Percentiles rank a stretch among this genome's conserved stretches.
Conservation (phyloP, 305 asterid species). For the Euphrasia arctica region DNA sequence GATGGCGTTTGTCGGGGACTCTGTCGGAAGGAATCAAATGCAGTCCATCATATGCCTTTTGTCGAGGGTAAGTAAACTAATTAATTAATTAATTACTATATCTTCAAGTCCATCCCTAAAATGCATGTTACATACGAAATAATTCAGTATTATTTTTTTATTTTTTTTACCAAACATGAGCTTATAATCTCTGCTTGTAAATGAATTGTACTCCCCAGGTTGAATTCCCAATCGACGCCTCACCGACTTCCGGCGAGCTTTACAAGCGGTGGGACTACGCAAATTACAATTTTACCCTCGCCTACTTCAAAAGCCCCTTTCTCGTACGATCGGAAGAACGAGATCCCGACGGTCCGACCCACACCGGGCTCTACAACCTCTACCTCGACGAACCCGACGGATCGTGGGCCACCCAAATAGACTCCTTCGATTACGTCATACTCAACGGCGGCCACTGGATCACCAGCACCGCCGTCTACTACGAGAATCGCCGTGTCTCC, state of each 20-base stretch:
- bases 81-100: too few relatives aligned
- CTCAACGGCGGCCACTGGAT: constrained; percentile 56
- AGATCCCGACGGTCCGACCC: constrained; percentile 37
- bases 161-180: too few relatives aligned
- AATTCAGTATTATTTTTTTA: too few relatives aligned
- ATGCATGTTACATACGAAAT: constrained; percentile 53
- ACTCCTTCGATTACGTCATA: constrained; percentile 29
- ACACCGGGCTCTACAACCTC: constrained; percentile 50
- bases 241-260: constrained; percentile 41
- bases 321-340: constrained; percentile 40
- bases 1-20: too few relatives aligned
- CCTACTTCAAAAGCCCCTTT: constrained; percentile 50
- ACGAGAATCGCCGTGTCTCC: constrained; percentile 31
- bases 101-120: constrained; percentile 31
- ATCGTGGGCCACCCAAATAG: constrained; percentile 49
- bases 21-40: too few relatives aligned
- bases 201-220: constrained; percentile 26
- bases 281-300: constrained; percentile 25
- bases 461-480: constrained; percentile 41
- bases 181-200: too few relatives aligned
- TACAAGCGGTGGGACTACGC: constrained; percentile 52
- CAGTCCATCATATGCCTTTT: too few relatives aligned
- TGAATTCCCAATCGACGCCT: constrained; percentile 52
- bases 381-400: constrained; percentile 63
- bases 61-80: too few relatives aligned